A percentile compares a stretch with the other conserved stretches of the same genome.
Evolutionary conservation across 331 rosid species (phyloP).

Genomic region (Rosa hybrid): DNA sequence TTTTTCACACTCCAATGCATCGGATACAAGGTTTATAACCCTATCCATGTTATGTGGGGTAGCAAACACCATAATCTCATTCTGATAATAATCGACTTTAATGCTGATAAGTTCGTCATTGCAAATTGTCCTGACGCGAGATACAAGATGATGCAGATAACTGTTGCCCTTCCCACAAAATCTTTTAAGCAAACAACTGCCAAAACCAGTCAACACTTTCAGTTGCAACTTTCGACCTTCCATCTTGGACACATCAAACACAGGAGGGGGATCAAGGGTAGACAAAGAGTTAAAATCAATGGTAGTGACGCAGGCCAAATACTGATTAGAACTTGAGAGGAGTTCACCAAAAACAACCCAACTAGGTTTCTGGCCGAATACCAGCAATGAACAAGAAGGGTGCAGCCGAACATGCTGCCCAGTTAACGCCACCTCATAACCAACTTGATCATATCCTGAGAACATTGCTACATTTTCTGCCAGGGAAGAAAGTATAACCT

Average conservation of each 20-base stretch:
- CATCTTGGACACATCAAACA: constrained; percentile 62
- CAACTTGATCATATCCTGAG: constrained; percentile 74
- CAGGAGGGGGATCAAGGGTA: constrained; percentile 57
- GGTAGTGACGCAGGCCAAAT: constrained; percentile 77
- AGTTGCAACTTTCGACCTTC: constrained; percentile 54
- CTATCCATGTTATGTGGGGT: constrained; percentile 53
- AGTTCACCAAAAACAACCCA: constrained; percentile 94
- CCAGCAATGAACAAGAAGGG: constrained; percentile 85
- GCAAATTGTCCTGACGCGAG: constrained; percentile 53
- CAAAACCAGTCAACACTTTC: constrained; percentile 64
- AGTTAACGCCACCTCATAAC: constrained; percentile 85
- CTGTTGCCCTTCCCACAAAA: constrained; percentile 78
- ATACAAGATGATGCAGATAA: constrained; percentile 52
- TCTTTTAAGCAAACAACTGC: constrained; percentile 64
- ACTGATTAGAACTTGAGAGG: constrained; percentile 63
- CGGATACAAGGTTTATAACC: constrained; percentile 40
- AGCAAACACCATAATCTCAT: constrained; percentile 63
- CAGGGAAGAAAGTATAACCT: constrained; percentile 77
- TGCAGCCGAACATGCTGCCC: constrained; percentile 79
- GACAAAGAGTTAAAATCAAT: constrained; percentile 57
- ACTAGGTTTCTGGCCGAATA: constrained; percentile 73
- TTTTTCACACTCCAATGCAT: constrained; percentile 56
- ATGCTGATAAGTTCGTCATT: constrained; percentile 61
- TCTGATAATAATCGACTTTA: constrained; percentile 60
- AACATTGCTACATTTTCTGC: constrained; percentile 93